Evolutionary conservation across 2,329 filamentous ascomycete species (phyloP), one percentile per base, ranked within the genome.

Genomic region (Fusarium denticulatum): DNA sequence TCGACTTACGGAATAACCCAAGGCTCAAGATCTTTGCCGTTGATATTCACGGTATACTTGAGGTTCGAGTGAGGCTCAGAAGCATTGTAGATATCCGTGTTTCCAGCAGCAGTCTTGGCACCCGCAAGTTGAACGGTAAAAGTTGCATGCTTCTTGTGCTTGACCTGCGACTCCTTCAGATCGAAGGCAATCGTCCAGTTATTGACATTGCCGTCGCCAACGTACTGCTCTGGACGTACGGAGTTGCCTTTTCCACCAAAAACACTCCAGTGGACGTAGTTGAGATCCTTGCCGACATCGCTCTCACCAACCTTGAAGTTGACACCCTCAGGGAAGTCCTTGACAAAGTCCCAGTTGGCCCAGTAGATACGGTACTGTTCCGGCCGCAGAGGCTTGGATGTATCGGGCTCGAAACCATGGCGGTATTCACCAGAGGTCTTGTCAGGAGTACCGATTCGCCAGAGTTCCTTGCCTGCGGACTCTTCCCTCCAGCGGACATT

Each of bases 211-310:
- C 76, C 77, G 70, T 84, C 84, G 26, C 84, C 81, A 46, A 82
- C 80, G 56, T 86, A 85, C 10, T 83, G 79, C 49, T 84, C 80
- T 3, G 83, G 79, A 2, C 87, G 83, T 7, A 83, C 60, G 20
- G 79, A 85, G 78, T 90, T 87, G 3, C 83, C 87, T 34, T 87
- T 82, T 11, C 88, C 87, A 3, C 89, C 89, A 73, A 90, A 91
- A 14, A 90, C 88, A 64, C 86, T 88, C 90, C 90, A 92, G 77
- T 92, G 90, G 8, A 91, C 87, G 62, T 91, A 91, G 79, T 92
- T 92, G 67, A 90, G 83, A 73, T 90, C 88, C 16, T 81, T 78
- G 0, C 80, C 80, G 24, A 82, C 82, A 32, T 88, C 79, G 67
- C 85, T 86, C 76, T 86, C 79, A 15, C 89, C 89, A 4, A 92